phyloP scores from a whole-genome alignment of 331 rosid species.

The Quercus lobata region DNA sequence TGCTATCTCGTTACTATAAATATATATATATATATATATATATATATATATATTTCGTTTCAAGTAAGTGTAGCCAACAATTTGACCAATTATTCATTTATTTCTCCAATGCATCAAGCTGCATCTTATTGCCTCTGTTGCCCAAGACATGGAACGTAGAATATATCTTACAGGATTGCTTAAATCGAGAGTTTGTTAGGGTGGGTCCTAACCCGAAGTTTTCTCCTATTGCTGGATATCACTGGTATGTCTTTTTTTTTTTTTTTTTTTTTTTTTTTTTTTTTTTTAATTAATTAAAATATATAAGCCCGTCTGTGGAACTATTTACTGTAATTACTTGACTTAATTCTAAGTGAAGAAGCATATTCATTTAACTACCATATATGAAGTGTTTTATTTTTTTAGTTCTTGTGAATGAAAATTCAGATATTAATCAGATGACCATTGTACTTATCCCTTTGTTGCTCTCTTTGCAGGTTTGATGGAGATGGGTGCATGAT shows the following conservation, averaged over 20 bases:
- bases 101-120: not conserved
- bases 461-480: constrained; percentile 62
- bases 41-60: not conserved
- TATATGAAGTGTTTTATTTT: not conserved
- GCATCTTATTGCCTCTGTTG: not conserved
- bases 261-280: no score
- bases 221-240: constrained; percentile 85
- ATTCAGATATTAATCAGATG: constrained; percentile 1
- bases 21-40: no score
- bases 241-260: constrained; percentile 73
- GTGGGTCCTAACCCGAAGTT: constrained; percentile 64
- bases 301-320: not conserved
- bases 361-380: no score
- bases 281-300: no score
- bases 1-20: not conserved
- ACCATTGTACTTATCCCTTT: constrained; percentile 27
- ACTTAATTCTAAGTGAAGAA: not conserved
- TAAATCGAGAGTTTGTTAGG: no score
- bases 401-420: not conserved
- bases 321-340: not conserved
- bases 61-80: not conserved
- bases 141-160: constrained; percentile 8
- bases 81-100: not conserved
- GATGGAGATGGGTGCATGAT: constrained; percentile 94
- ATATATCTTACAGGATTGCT: constrained; percentile 29